These are phyloP conservation scores for Apocynum venetum DNA, from an alignment of 257 asterid genomes.

Conservation along the genomic window DNA sequence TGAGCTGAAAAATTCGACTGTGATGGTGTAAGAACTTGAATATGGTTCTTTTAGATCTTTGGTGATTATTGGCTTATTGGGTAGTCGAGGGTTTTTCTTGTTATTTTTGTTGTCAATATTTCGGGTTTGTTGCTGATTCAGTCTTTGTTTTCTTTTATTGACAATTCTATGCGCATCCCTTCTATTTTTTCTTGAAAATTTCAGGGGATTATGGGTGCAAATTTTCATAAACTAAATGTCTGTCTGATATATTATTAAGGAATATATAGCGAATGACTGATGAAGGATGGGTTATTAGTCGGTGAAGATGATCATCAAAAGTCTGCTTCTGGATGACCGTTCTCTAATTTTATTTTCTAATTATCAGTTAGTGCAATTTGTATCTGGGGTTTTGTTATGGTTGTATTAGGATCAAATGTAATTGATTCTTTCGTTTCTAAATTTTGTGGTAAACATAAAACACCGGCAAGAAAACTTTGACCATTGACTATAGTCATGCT, in stretches of 20 bases:
- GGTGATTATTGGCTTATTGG: not conserved
- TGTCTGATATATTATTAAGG: not conserved
- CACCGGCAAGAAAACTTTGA: slow-evolving; percentile 1
- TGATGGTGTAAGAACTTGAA: not conserved
- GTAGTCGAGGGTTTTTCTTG: not conserved
- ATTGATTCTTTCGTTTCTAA: slow-evolving; percentile 9
- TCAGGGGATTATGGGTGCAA: not conserved
- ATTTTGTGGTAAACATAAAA: slow-evolving; percentile 9
- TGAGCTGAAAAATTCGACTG: slow-evolving; percentile 2
- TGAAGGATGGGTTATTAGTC: not conserved
- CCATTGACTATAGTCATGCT: not conserved
- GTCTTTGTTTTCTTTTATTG: not conserved
- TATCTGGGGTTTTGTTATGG: not conserved
- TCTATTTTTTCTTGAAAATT: not conserved
- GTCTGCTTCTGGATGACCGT: not conserved
- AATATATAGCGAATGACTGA: not conserved
- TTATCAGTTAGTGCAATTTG: not conserved
- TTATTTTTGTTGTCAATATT: slow-evolving; percentile 2
- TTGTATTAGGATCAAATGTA: slow-evolving; percentile 3
- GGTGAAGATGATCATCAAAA: not conserved
- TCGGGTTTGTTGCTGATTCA: not conserved
- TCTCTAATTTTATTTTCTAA: not conserved
- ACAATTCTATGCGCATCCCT: not conserved
- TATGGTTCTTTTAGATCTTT: slow-evolving; percentile 14
- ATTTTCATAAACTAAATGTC: not conserved